Base-by-base conservation (phyloP, 2,329 filamentous ascomycete species). In the Arthrobotrys iridis region DNA sequence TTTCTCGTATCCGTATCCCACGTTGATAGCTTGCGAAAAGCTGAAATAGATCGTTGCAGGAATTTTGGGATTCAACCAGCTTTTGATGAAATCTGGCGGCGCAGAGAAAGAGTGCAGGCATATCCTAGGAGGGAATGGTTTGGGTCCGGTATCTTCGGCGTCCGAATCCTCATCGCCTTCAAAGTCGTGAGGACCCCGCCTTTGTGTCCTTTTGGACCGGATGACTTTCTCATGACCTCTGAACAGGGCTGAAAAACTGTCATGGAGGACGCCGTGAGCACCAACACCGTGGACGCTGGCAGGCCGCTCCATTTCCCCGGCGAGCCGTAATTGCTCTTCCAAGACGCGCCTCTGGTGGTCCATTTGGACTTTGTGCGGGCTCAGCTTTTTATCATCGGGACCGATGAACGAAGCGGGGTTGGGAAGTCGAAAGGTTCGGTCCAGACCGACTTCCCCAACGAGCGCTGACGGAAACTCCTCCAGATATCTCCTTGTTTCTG, bases 51-150 rank as follows among this genome's bases (percentile, higher is more conserved):
- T 86, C 13, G 88, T 85, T 0, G 89, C 88, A 0, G 79, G 94
- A 6, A 95, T 88, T 0, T 87, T 85, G 0, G 88, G 87, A 77
- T 91, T 86, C 52, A 93, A 83, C 80, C 97, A 98, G 81, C 93
- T 93, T 77, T 87, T 89, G 37, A 97, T 83, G 30, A 90, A 86
- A 67, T 95, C 89, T 8, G 88, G 85, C 4, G 90, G 87, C 0
- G 93, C 94, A 52, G 91, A 96, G 82, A 93, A 99, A 0, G 93
- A 97, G 82, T 99, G 95, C 72, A 99, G 87, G 80, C 95, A 99
- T 80, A 98, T 90, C 6, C 93, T 85, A 0, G 93, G 93, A 2
- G 95, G 93, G 78, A 90, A 98, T 0, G 91, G 90, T 76, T 11
- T 79, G 60, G 5, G 73, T 79, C 10, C 81, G 79, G 26, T 80